Percentiles rank a stretch among this genome's conserved stretches.
These are phyloP conservation scores for Quercus gilva DNA, from an alignment of 306 rosid species.

Conservation along the genomic window DNA sequence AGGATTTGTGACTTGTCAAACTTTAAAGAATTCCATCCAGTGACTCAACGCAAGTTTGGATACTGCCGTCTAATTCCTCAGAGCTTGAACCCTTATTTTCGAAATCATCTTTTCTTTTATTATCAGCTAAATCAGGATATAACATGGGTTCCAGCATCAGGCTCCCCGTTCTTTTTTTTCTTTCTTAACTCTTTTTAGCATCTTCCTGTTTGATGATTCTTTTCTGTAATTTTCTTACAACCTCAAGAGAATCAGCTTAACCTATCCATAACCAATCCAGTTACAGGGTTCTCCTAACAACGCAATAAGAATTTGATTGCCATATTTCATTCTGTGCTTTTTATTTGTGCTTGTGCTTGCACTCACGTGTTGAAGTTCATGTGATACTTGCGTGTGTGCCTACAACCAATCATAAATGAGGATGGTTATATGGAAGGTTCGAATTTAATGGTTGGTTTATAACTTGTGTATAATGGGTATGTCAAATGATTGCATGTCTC, in stretches of 20 bases:
- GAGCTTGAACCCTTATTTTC: neutral
- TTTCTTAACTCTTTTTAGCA: neutral
- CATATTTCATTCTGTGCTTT: neutral
- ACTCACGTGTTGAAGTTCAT: neutral
- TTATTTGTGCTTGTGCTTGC: neutral
- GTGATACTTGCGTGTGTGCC: neutral
- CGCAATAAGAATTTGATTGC: neutral
- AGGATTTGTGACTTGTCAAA: conserved; percentile 4
- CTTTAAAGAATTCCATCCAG: neutral
- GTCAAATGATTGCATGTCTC: conserved; percentile 13
- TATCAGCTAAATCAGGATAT: neutral
- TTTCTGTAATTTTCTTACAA: neutral
- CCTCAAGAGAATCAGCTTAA: neutral
- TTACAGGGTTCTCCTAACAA: neutral
- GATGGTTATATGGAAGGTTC: neutral
- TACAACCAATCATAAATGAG: neutral
- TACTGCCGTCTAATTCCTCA: neutral
- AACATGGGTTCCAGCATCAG: neutral
- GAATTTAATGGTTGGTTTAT: neutral
- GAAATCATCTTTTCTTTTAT: neutral
- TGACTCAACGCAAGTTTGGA: neutral
- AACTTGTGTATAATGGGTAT: neutral
- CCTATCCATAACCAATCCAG: neutral
- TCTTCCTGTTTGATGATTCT: neutral
- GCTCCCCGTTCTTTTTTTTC: neutral